phyloP scores from a whole-genome alignment of 352 stramenopile genomes.

The Phytopythium ostracodes region DNA sequence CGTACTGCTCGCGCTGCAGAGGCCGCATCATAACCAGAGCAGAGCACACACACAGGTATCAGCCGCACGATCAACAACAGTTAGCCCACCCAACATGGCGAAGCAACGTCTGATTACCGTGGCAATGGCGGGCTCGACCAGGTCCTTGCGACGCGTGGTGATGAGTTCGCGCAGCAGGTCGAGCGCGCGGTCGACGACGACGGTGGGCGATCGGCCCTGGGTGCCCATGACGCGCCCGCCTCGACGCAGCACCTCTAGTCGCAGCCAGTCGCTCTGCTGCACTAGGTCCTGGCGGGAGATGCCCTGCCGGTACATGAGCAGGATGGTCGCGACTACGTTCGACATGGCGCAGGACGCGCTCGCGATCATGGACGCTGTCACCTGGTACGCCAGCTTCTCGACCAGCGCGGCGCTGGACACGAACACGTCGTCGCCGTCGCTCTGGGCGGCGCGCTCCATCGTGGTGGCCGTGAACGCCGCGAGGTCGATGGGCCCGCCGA shows the following conservation, averaged over 20 bases:
- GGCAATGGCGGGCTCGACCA: slow-evolving; percentile 74
- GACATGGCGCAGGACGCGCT: slow-evolving; percentile 70
- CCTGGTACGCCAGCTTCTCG: slow-evolving; percentile 62
- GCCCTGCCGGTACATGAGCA: slow-evolving; percentile 77
- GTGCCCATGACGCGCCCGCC: slow-evolving; percentile 69
- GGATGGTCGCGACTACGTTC: slow-evolving; percentile 65
- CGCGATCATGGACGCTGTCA: slow-evolving; percentile 68
- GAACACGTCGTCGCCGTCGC: slow-evolving; percentile 17
- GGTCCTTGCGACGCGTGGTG: slow-evolving; percentile 63
- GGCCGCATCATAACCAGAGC: slow-evolving; percentile 7
- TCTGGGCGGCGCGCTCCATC: slow-evolving; percentile 19
- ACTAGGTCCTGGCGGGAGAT: slow-evolving; percentile 72
- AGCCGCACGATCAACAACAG: slow-evolving; percentile 4
- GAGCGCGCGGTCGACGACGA: slow-evolving; percentile 63
- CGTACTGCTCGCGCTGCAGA: slow-evolving; percentile 67
- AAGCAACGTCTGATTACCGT: slow-evolving; percentile 34
- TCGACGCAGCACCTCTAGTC: slow-evolving; percentile 61
- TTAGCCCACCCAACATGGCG: neutral
- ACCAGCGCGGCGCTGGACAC: slow-evolving; percentile 37
- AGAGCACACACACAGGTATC: slow-evolving; percentile 9
- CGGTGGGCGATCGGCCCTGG: slow-evolving; percentile 58
- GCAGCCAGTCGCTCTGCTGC: slow-evolving; percentile 69
- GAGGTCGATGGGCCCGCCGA: slow-evolving; percentile 65
- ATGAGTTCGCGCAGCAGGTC: slow-evolving; percentile 69
- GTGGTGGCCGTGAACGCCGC: slow-evolving; percentile 37